These are phyloP conservation scores for Globisporangium okanoganense DNA, from an alignment of 352 stramenopile species.

Conservation along the genomic window DNA sequence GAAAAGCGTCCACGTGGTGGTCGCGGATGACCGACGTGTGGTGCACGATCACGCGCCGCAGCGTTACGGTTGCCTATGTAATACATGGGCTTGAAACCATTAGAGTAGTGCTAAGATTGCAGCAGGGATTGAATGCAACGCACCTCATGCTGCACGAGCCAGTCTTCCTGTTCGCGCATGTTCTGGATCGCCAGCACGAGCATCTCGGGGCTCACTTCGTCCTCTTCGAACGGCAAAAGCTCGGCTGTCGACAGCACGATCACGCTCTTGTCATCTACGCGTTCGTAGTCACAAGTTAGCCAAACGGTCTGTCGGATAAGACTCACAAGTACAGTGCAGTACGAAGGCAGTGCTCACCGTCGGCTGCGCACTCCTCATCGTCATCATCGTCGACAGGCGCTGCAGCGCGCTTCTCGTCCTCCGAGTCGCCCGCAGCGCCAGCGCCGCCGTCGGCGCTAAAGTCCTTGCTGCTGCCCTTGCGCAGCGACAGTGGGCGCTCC, in stretches of 20 bases:
- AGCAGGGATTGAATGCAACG: neutral
- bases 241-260: constrained; percentile 41
- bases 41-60: constrained; percentile 58
- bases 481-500: neutral
- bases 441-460: neutral
- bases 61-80: constrained; percentile 33
- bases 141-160: constrained; percentile 61
- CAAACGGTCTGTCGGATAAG: no score
- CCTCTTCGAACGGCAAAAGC: constrained; percentile 25
- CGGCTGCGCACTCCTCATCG: neutral
- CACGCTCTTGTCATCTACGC: constrained; percentile 37
- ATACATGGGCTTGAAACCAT: neutral
- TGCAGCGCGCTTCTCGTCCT: constrained; percentile 14
- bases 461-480: neutral
- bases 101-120: neutral
- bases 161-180: constrained; percentile 39
- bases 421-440: neutral
- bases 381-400: constrained; percentile 11
- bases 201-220: constrained; percentile 1
- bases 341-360: neutral
- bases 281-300: neutral
- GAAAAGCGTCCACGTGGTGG: constrained; percentile 21
- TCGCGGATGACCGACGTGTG: constrained; percentile 26
- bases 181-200: constrained; percentile 23
- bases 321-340: constrained; percentile 10